Evolutionary conservation across 805 yeast genomes (phyloP), one percentile per base, ranked within the genome.

Genomic region (Cyberlindnera mycetangii): DNA sequence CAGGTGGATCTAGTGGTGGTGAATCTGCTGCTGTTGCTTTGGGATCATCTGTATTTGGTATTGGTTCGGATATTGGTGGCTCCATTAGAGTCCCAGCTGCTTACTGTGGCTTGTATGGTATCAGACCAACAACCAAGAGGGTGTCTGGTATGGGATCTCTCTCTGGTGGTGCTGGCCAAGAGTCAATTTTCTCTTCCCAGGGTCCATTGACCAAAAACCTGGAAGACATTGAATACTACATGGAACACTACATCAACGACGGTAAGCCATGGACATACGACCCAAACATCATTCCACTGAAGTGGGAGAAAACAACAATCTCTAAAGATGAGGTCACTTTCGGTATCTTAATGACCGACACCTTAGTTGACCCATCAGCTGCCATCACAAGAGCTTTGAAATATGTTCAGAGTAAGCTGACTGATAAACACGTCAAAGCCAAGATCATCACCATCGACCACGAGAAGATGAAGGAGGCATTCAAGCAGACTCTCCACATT

Each of bases 1-100:
- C 83, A 2, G 89, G 89, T 49, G 89, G 89, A 16, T 78, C 85
- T 1, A 78, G 85, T 10, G 86, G 88, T 44, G 89, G 89, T 51
- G 87, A 81, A 56, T 83, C 86, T 48, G 81, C 85, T 1, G 65
- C 78, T 45, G 76, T 80, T 44, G 77, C 77, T 2, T 66, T 76
- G 52, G 75, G 74, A 42, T 83, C 78, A 3, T 77, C 85, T 22
- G 75, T 78, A 1, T 53, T 83, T 36, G 90, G 85, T 20, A 67
- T 79, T 38, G 88, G 88, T 27, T 76, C 84, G 20, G 89, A 83
- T 58, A 83, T 82, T 48, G 89, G 89, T 45, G 89, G 89, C 2
- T 76, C 83, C 12, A 76, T 83, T 44, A 72, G 89, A 54, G 77
- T 71, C 8, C 89, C 89, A 5, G 83, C 86, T 27, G 85, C 85